Base-by-base conservation (phyloP, 805 yeast species). In the Pichia paraexigua region DNA sequence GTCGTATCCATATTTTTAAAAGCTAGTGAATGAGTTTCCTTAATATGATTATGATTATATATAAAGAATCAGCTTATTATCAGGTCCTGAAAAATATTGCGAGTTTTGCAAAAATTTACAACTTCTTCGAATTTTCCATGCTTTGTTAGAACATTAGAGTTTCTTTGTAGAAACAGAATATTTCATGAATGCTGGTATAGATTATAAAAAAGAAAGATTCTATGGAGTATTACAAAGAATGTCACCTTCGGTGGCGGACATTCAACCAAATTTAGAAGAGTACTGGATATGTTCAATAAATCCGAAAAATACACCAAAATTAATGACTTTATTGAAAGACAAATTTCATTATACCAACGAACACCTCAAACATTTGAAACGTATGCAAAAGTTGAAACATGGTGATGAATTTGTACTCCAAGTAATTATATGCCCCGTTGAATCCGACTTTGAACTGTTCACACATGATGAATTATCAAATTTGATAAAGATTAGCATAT, bases 381-480 rank as follows among this genome's bases (percentile, higher is more conserved):
- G 89, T 50, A 72, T 85, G 28, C 68, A 50, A n/a, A 63, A 62
- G 51, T 18, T 39, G 4, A 44, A 21, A 9, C 43, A 42, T 24
- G 32, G 24, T 3, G 55, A 55, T 17, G 55, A 41, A 18, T 53
- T 52, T 7, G 32, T 57, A 2, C 49, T 65, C 2, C 58, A 52
- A 24, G 72, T 78, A n/a, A 66, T 79, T 1, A 46, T 81, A 18
- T 80, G 86, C 59, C 72, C 82, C 17, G 60, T 62, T 8, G 64
- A 63, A 3, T 64, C 68, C 21, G 60, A 71, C 10, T 65, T 63
- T 2, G 63, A 66, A 18, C 7, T 13, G 17, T 28, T 25, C 10
- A 24, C 39, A n/a, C 18, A 20, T 41, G 60, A 71, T 22, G 51
- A 60, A 5, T 53, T 57, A 1, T 56, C 5, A 13, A 18, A 27